phyloP scores from a whole-genome alignment of 768 basidiomycete genomes.

The Pulveroboletus sp. region DNA sequence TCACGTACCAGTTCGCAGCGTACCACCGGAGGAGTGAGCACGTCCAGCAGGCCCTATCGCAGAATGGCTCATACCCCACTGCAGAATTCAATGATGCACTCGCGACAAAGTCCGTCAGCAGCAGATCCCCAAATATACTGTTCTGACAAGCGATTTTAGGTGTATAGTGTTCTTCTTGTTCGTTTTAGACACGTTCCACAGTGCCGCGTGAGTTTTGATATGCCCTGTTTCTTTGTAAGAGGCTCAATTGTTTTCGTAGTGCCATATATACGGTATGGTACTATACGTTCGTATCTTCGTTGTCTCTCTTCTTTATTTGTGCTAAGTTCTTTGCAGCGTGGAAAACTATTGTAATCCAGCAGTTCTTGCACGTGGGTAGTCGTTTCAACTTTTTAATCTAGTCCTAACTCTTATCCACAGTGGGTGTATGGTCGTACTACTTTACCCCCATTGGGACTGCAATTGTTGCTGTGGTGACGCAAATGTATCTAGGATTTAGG shows the following conservation, averaged over 20 bases:
- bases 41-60: background rate
- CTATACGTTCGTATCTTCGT: conserved; percentile 3
- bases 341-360: conserved; percentile 11
- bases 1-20: conserved; percentile 39
- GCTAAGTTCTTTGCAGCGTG: conserved; percentile 1
- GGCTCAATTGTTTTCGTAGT: background rate
- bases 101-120: conserved; percentile 1
- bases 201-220: conserved; percentile 6
- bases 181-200: conserved; percentile 14
- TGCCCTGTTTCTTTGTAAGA: background rate
- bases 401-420: conserved; percentile 20
- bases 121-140: background rate
- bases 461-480: conserved; percentile 47
- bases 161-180: conserved; percentile 13
- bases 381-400: background rate
- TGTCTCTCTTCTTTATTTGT: no score
- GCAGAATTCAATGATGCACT: conserved; percentile 13
- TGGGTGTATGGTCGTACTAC: conserved; percentile 45
- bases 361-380: conserved; percentile 3
- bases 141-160: background rate
- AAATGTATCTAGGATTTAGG: conserved; percentile 47
- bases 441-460: conserved; percentile 49
- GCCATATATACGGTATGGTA: conserved; percentile 13
- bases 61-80: background rate
- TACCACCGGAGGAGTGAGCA: conserved; percentile 29